phyloP scores from a whole-genome alignment of 345 rosid genomes.

The Rubroshorea leprosula region DNA sequence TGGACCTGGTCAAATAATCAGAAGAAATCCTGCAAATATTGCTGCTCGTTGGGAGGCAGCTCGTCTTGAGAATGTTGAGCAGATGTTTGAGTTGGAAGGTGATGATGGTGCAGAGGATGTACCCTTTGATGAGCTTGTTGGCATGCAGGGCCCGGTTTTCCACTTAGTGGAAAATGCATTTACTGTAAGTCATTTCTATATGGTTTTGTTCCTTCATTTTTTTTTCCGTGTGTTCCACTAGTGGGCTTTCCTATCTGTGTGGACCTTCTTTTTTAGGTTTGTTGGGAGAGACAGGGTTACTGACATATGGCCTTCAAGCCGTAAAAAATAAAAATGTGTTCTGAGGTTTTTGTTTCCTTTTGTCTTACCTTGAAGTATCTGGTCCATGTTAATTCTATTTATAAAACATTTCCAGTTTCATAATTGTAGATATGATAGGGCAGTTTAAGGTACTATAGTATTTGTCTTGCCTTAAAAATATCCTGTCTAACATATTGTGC shows the following conservation, averaged over 20 bases:
- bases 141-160: slow-evolving; percentile 99
- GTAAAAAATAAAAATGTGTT: too few species aligned
- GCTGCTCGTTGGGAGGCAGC: slow-evolving; percentile 99
- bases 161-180: slow-evolving; percentile 99
- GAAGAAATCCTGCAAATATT: slow-evolving; percentile 95
- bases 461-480: too few species aligned
- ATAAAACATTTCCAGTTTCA: too few species aligned
- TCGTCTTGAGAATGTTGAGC: slow-evolving; percentile 97
- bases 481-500: too few species aligned
- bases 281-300: too few species aligned
- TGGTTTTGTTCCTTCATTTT: neutral
- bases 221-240: too few species aligned
- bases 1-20: slow-evolving; percentile 62
- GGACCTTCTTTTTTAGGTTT: neutral
- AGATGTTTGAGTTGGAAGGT: slow-evolving; percentile 96
- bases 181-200: slow-evolving; percentile 56
- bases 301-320: too few species aligned
- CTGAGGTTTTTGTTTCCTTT: too few species aligned
- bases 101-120: slow-evolving; percentile 99
- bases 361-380: too few species aligned
- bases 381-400: too few species aligned
- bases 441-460: too few species aligned
- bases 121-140: slow-evolving; percentile 98
- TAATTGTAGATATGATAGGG: slow-evolving; percentile 6
- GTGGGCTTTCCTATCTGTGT: neutral